Conservation (phyloP, 83 land plant species). For the Thuja plicata region DNA sequence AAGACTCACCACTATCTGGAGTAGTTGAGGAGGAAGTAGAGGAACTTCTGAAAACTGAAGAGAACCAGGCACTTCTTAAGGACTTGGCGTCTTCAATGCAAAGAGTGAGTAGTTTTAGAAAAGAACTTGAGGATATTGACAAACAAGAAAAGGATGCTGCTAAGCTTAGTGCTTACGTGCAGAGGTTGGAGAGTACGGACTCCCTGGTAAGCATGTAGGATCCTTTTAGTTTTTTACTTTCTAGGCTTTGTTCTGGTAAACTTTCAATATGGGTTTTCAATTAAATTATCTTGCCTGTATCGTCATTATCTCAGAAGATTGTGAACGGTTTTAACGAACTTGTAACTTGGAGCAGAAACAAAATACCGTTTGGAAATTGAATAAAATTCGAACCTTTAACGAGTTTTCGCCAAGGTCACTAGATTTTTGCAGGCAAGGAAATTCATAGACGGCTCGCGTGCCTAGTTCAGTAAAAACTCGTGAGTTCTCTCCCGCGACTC, state of each 20-base stretch:
- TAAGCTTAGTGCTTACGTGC: conserved; percentile 34
- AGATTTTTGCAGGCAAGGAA: too few relatives aligned
- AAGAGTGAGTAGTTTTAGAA: conserved; percentile 51
- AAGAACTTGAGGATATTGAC: conserved; percentile 60
- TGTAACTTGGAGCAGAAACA: background rate
- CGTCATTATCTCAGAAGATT: background rate
- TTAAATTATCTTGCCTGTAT: background rate
- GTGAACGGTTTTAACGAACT: background rate
- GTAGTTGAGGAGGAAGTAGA: conserved; percentile 44
- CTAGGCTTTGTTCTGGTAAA: background rate
- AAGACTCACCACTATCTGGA: conserved; percentile 30
- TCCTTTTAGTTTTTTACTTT: background rate
- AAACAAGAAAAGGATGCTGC: conserved; percentile 47
- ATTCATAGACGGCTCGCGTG: too few relatives aligned
- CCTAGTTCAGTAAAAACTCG: too few relatives aligned
- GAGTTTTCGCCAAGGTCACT: too few relatives aligned
- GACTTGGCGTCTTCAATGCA: conserved; percentile 44
- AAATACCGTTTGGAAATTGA: background rate
- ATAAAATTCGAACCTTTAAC: too few relatives aligned
- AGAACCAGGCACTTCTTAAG: conserved; percentile 52
- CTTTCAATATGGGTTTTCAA: background rate
- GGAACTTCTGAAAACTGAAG: conserved; percentile 48
- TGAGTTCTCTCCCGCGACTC: too few relatives aligned
- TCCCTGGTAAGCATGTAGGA: conserved; percentile 38
- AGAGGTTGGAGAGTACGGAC: conserved; percentile 38